Evolutionary conservation across 768 basidiomycete genomes (phyloP).

Genomic region (Rhodotorula graminis): DNA sequence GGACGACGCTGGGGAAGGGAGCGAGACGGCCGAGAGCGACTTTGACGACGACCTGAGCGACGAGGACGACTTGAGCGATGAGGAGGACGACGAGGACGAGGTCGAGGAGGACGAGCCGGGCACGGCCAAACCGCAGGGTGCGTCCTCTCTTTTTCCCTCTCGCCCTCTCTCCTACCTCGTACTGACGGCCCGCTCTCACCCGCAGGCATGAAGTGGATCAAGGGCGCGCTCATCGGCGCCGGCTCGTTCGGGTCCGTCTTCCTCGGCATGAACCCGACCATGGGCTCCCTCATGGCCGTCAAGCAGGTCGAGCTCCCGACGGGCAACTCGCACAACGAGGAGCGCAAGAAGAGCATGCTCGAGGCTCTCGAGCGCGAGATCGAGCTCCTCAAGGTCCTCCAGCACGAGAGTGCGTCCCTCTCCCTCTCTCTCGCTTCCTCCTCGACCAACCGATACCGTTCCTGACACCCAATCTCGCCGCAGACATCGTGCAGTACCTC

Average conservation of each 20-base stretch:
- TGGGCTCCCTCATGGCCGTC: slow-evolving; percentile 97
- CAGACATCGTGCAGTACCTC: slow-evolving; percentile 96
- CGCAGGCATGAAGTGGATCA: slow-evolving; percentile 84
- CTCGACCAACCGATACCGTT: no score
- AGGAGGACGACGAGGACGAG: slow-evolving; percentile 15
- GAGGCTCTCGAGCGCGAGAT: slow-evolving; percentile 83
- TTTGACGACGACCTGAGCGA: slow-evolving; percentile 8
- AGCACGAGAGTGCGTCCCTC: slow-evolving; percentile 80
- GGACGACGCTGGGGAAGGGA: slow-evolving; percentile 69
- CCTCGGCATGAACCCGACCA: slow-evolving; percentile 88
- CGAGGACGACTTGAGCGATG: slow-evolving; percentile 1
- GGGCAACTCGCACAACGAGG: slow-evolving; percentile 58
- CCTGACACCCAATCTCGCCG: slow-evolving; percentile 40
- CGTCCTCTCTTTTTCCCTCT: not conserved
- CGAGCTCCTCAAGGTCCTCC: slow-evolving; percentile 89
- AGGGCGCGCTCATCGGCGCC: slow-evolving; percentile 92
- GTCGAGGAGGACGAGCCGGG: slow-evolving; percentile 3
- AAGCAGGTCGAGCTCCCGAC: slow-evolving; percentile 92
- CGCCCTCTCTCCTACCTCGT: not conserved
- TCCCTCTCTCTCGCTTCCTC: slow-evolving; percentile 1
- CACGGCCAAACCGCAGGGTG: slow-evolving; percentile 16
- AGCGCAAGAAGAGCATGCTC: slow-evolving; percentile 67
- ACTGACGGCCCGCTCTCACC: not conserved
- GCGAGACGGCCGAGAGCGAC: not conserved
- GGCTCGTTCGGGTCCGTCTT: slow-evolving; percentile 78